phyloP scores from a whole-genome alignment of 1,139 yeast species.

The Zygoascus hellenicus region DNA sequence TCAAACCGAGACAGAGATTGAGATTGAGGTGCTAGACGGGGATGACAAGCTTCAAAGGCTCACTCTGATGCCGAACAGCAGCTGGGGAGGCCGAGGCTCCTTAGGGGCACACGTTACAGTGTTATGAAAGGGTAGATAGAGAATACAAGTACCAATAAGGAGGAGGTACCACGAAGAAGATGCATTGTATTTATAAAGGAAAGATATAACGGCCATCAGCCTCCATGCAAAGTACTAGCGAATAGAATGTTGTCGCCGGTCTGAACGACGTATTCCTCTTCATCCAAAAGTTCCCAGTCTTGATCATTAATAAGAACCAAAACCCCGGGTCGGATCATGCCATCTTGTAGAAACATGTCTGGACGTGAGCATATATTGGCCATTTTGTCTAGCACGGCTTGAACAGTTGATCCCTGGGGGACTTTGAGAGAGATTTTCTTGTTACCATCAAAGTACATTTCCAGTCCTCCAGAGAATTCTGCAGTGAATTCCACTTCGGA shows the following conservation, averaged over 20 bases:
- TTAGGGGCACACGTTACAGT: slow-evolving; percentile 66
- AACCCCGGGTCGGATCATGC: slow-evolving; percentile 77
- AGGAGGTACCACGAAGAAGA: not conserved
- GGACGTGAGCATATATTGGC: slow-evolving; percentile 49
- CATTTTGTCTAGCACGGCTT: slow-evolving; percentile 53
- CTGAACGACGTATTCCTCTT: slow-evolving; percentile 69
- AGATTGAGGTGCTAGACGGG: slow-evolving; percentile 7
- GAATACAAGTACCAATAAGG: not conserved
- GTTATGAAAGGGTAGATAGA: slow-evolving; percentile 26
- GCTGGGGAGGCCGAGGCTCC: slow-evolving; percentile 69
- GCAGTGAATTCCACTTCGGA: slow-evolving; percentile 17
- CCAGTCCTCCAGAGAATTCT: slow-evolving; percentile 57
- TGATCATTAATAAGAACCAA: slow-evolving; percentile 87
- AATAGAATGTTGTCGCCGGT: slow-evolving; percentile 75
- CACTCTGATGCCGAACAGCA: slow-evolving; percentile 45
- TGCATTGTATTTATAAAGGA: not conserved
- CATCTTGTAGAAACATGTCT: slow-evolving; percentile 78
- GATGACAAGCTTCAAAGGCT: slow-evolving; percentile 21
- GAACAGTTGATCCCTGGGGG: slow-evolving; percentile 43
- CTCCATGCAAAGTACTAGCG: slow-evolving; percentile 94
- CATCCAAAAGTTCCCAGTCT: slow-evolving; percentile 96
- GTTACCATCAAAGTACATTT: slow-evolving; percentile 52
- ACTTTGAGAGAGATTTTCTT: slow-evolving; percentile 45
- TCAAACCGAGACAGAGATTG: slow-evolving; percentile 17
- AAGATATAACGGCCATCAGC: too few species aligned